Evolutionary conservation across 495 filamentous ascomycete species (phyloP).

Genomic region (Lindgomyces ingoldianus): DNA sequence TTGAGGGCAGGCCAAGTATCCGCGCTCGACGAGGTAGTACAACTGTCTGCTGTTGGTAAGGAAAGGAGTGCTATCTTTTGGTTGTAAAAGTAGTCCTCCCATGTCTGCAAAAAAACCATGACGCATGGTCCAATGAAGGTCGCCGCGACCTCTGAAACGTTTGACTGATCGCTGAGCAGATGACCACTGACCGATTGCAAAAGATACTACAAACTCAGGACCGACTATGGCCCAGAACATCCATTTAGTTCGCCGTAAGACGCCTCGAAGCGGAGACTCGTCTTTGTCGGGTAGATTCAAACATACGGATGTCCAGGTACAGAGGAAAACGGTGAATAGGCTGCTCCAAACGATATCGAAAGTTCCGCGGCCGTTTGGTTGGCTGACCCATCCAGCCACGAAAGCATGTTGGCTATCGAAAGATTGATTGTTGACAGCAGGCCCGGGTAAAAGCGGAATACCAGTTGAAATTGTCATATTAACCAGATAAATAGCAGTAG

Average conservation of each 20-base stretch:
- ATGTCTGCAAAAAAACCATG: constrained; percentile 45
- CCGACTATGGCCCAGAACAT: not conserved
- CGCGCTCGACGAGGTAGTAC: constrained; percentile 28
- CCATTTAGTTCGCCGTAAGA: not conserved
- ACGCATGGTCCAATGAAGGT: constrained; percentile 35
- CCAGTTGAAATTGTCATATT: too few relatives aligned
- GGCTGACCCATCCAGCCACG: constrained; percentile 12
- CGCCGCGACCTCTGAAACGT: not conserved
- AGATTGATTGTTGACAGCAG: too few relatives aligned
- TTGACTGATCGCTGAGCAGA: not conserved
- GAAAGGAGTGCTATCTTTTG: constrained; percentile 32
- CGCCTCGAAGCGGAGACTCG: not conserved
- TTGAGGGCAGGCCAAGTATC: constrained; percentile 20
- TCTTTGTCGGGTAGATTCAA: constrained; percentile 20
- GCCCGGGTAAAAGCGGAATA: too few relatives aligned
- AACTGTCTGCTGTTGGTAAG: constrained; percentile 38
- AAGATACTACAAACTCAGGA: not conserved
- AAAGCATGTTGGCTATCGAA: too few relatives aligned
- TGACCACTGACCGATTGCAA: not conserved
- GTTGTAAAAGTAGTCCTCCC: constrained; percentile 37
- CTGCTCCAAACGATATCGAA: constrained; percentile 30
- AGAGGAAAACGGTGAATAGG: constrained; percentile 31
- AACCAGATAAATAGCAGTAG: too few relatives aligned
- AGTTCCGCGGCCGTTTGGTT: constrained; percentile 33
- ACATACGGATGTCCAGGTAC: constrained; percentile 32